Percentiles rank a stretch among this genome's conserved stretches.
Evolutionary conservation across 352 stramenopile genomes (phyloP).

Genomic region (Phytophthora fragariaefolia): DNA sequence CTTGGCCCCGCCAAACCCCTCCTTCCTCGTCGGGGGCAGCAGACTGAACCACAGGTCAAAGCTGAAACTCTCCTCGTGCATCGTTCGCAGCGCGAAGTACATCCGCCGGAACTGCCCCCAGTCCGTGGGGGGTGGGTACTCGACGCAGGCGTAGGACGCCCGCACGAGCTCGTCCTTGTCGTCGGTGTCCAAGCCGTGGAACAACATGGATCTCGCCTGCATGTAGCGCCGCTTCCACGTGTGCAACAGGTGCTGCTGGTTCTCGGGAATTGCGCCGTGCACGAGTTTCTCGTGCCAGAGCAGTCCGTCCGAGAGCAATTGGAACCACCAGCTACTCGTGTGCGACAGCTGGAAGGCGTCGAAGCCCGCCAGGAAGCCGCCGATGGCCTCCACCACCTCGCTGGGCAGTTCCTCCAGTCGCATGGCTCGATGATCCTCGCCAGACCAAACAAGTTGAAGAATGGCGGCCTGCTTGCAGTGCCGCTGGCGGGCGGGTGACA

Average conservation of each 20-base stretch:
- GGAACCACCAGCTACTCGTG: constrained; percentile 23
- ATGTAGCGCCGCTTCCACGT: constrained; percentile 33
- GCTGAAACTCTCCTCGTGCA: constrained; percentile 34
- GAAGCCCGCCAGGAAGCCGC: constrained; percentile 28
- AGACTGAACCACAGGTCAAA: constrained; percentile 54
- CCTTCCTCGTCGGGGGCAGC: constrained; percentile 11
- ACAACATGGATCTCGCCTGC: constrained; percentile 28
- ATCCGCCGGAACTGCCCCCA: constrained; percentile 28
- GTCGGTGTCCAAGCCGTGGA: constrained; percentile 26
- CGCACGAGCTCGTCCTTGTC: constrained; percentile 15
- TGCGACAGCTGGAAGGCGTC: constrained; percentile 40
- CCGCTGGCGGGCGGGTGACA: too few relatives aligned
- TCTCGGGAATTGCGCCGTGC: constrained; percentile 16
- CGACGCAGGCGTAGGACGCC: constrained; percentile 29
- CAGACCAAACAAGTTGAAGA: constrained; percentile 12
- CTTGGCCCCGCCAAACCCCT: not conserved
- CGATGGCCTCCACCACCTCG: constrained; percentile 22
- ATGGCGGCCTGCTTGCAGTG: too few relatives aligned
- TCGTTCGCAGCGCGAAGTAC: constrained; percentile 27
- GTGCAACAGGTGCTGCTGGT: constrained; percentile 24
- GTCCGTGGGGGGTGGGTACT: constrained; percentile 31
- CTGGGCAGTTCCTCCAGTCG: constrained; percentile 23
- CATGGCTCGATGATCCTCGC: constrained; percentile 18
- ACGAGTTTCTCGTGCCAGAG: constrained; percentile 32
- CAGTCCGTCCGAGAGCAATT: constrained; percentile 27